Evolutionary conservation across 257 asterid species (phyloP), one percentile per base, ranked within the genome.

Genomic region (Datura wrightii): DNA sequence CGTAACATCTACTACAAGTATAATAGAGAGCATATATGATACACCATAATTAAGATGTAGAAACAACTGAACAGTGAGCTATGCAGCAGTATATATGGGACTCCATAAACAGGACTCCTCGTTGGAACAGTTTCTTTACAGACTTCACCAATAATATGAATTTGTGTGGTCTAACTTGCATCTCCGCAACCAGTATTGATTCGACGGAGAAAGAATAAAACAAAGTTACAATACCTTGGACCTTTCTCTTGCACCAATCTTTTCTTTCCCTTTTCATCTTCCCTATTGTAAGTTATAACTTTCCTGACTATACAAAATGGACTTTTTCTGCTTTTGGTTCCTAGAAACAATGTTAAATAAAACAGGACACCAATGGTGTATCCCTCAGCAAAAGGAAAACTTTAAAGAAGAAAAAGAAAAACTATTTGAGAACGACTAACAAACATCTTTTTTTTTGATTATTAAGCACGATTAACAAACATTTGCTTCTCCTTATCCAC

Each of bases 301-400:
- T 65, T 55, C 79, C 60, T 46, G 72, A 60, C 79, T 65, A 18
- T 39, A 63, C 79, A 48, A 82, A 67, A 82, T 82, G 59, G 74
- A 82, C 85, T 55, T 46, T 11, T 62, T 34, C 84, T 41, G 44
- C 46, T 62, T 82, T 60, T 10, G 78, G 18, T 65, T 82, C 85
- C 69, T 67, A 67, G 11, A 55, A 83, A 83, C 55, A 71, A 71
- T n/a, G 79, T 41, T 71, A 18, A 24, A 9, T 9, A 71, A n/a
- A 71, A 71, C 63, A 78, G 31, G 63, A 52, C 82, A 52, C 65
- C 8, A 0, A 2, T 31, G 48, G 34, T 78, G 24, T 52, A 34
- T 52, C 82, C 82, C 82, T 14, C 7, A 31, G 15, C 63, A 42
- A 78, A 34, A 34, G 34, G n/a, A 83, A 11, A 69, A 24, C 9